Evolutionary conservation across 352 stramenopile species (phyloP).

Genomic region (Pythium guiyangense): DNA sequence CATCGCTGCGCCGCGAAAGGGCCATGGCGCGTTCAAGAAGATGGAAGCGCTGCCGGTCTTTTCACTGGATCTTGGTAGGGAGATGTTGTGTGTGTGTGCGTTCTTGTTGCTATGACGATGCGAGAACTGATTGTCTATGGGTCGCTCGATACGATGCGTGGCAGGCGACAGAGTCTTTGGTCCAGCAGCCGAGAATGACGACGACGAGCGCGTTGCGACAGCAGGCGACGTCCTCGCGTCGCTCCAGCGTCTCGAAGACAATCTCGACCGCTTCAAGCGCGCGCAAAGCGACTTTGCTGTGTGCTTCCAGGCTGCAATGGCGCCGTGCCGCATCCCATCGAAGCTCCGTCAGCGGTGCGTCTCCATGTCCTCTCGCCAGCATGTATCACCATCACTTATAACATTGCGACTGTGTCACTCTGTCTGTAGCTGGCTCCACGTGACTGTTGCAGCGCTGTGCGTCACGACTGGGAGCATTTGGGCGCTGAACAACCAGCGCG

Average conservation of each 20-base stretch:
- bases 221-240: conserved; percentile 38
- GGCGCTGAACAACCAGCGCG: conserved; percentile 60
- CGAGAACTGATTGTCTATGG: background rate
- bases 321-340: conserved; percentile 56
- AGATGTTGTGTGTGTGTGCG: no score
- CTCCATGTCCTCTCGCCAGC: no score
- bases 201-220: background rate
- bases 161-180: conserved; percentile 10
- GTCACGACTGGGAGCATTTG: conserved; percentile 52
- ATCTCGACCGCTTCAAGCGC: conserved; percentile 37
- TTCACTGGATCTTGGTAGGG: conserved; percentile 42
- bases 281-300: conserved; percentile 43
- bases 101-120: background rate
- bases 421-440: conserved; percentile 52
- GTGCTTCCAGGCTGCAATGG: conserved; percentile 52
- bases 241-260: conserved; percentile 37
- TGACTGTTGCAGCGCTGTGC: conserved; percentile 48
- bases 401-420: no score
- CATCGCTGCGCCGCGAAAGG: conserved; percentile 48
- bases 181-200: no score
- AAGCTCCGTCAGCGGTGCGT: conserved; percentile 60
- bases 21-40: conserved; percentile 47
- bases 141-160: no score
- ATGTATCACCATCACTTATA: no score
- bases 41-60: conserved; percentile 41